phyloP scores from a whole-genome alignment of 2,329 filamentous ascomycete species.

The Arthroderma sp. region DNA sequence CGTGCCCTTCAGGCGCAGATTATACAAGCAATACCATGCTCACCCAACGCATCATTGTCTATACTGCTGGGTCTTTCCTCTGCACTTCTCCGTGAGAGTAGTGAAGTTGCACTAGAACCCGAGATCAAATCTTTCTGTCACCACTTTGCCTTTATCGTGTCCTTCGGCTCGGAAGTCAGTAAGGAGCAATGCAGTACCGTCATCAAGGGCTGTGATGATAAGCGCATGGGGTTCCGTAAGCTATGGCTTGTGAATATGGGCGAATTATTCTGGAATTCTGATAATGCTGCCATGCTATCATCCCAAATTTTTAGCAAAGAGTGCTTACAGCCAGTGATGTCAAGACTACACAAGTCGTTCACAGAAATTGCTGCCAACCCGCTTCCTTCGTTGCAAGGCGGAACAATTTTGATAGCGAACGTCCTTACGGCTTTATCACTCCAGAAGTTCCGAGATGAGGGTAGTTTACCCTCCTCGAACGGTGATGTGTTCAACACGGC shows the following conservation, averaged over 20 bases:
- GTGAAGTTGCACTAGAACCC: slow-evolving; percentile 65
- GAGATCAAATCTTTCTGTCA: slow-evolving; percentile 61
- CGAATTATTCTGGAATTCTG: slow-evolving; percentile 52
- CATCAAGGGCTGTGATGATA: slow-evolving; percentile 72
- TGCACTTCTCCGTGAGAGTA: slow-evolving; percentile 71
- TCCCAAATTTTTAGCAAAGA: slow-evolving; percentile 31
- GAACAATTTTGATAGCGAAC: slow-evolving; percentile 68
- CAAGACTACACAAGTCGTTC: slow-evolving; percentile 52
- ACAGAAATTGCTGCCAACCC: slow-evolving; percentile 70
- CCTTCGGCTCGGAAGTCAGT: slow-evolving; percentile 49
- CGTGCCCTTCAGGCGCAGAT: slow-evolving; percentile 72
- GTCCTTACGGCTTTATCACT: slow-evolving; percentile 55
- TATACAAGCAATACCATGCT: slow-evolving; percentile 53
- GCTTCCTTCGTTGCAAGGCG: slow-evolving; percentile 64
- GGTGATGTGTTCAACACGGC: slow-evolving; percentile 50
- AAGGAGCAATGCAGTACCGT: slow-evolving; percentile 59
- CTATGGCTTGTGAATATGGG: slow-evolving; percentile 69
- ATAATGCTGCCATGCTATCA: slow-evolving; percentile 37
- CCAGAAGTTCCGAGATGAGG: slow-evolving; percentile 43
- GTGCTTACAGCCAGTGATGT: slow-evolving; percentile 40
- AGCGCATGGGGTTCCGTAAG: slow-evolving; percentile 63
- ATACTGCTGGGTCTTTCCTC: slow-evolving; percentile 55
- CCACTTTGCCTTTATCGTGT: slow-evolving; percentile 52
- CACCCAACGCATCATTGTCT: slow-evolving; percentile 51
- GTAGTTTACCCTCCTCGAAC: slow-evolving; percentile 37